These are phyloP conservation scores for Helicostylum pulchrum DNA, from an alignment of 192 early-diverging fungal species.

Conservation along the genomic window DNA sequence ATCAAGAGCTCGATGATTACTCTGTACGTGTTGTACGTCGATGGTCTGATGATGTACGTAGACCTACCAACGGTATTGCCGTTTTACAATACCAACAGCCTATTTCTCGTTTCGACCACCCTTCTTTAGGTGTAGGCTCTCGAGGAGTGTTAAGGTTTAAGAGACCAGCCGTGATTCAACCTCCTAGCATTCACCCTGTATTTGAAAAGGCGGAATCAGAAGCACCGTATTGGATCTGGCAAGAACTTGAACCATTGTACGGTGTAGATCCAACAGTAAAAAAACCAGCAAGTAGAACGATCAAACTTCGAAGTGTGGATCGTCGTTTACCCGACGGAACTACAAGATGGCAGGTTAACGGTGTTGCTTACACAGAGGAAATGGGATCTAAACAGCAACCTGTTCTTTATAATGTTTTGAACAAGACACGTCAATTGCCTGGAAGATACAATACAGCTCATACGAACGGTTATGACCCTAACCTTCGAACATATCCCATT, in stretches of 20 bases:
- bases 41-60: conserved; percentile 20
- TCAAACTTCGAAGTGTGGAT: conserved; percentile 19
- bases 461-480: conserved; percentile 28
- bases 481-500: conserved; percentile 28
- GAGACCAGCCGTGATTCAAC: background rate
- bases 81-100: conserved; percentile 21
- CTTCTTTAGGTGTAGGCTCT: background rate
- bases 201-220: background rate
- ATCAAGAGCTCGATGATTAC: conserved; percentile 32
- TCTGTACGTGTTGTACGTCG: conserved; percentile 17
- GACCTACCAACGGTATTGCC: conserved; percentile 20
- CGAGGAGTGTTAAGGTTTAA: background rate
- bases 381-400: background rate
- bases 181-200: background rate
- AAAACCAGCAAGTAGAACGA: conserved; percentile 11
- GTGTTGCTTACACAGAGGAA: conserved; percentile 15
- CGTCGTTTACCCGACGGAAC: conserved; percentile 7
- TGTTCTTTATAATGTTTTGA: conserved; percentile 19
- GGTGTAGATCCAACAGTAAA: conserved; percentile 15
- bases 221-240: conserved; percentile 21
- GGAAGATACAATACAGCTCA: background rate
- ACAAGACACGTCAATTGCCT: background rate
- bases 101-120: background rate
- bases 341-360: conserved; percentile 26
- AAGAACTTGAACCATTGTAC: conserved; percentile 15